Percentiles rank a stretch among this genome's conserved stretches.
phyloP scores from a whole-genome alignment of 768 basidiomycete genomes.

The Pholiota microspora region DNA sequence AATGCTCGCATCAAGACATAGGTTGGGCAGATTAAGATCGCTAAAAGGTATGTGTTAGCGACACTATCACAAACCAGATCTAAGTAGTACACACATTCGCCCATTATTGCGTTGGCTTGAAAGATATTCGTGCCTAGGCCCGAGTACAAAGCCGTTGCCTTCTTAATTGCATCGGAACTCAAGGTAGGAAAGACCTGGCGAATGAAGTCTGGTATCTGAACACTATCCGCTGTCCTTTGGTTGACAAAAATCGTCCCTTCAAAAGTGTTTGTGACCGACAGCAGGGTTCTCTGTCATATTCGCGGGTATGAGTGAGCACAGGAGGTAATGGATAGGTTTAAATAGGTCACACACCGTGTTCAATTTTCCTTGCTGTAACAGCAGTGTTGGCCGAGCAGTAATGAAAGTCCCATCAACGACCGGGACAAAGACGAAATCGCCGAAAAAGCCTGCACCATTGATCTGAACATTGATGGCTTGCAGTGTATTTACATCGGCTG shows the following conservation, averaged over 20 bases:
- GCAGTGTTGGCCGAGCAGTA: conserved; percentile 35
- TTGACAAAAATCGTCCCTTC: conserved; percentile 40
- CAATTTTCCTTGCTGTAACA: conserved; percentile 27
- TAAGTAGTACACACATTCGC: conserved; percentile 42
- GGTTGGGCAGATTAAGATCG: conserved; percentile 47
- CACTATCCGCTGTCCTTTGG: conserved; percentile 17
- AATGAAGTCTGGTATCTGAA: conserved; percentile 31
- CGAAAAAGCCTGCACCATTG: conserved; percentile 31
- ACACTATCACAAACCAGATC: too few species aligned
- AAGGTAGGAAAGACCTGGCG: conserved; percentile 38
- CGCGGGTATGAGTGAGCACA: not conserved
- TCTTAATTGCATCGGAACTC: conserved; percentile 21
- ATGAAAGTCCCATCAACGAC: conserved; percentile 50
- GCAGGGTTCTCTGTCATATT: conserved; percentile 24
- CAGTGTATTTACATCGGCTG: conserved; percentile 27
- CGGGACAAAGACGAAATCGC: conserved; percentile 38
- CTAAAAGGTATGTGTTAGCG: conserved; percentile 18
- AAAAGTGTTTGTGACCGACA: conserved; percentile 38
- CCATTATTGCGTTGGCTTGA: conserved; percentile 34
- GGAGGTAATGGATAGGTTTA: conserved; percentile 22
- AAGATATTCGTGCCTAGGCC: conserved; percentile 29
- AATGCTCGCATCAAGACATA: conserved; percentile 38
- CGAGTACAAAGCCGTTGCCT: conserved; percentile 26
- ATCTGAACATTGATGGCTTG: conserved; percentile 32
- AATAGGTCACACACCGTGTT: not conserved